phyloP scores from a whole-genome alignment of 116 monocot species.

The Dioscorea cayenensis region DNA sequence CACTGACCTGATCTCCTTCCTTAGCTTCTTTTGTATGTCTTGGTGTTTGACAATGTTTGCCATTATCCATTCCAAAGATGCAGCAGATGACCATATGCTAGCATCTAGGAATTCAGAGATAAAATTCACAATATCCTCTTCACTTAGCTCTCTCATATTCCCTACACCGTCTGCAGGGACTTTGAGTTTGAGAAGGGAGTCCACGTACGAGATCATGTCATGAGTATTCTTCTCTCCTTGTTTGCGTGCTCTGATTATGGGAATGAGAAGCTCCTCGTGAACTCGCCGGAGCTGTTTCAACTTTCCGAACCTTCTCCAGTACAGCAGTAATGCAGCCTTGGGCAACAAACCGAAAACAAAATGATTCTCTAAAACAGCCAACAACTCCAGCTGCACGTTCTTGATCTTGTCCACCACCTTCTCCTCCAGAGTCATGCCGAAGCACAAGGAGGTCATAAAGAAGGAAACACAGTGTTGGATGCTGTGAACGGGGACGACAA shows the following conservation, averaged over 20 bases:
- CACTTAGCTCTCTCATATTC: constrained; percentile 8
- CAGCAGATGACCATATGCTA: constrained; percentile 17
- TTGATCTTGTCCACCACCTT: constrained; percentile 11
- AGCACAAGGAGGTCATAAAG: constrained; percentile 17
- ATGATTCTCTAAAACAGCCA: neutral
- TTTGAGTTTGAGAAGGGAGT: constrained; percentile 22
- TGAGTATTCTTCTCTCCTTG: neutral
- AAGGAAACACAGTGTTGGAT: constrained; percentile 17
- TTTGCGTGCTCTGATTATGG: constrained; percentile 13
- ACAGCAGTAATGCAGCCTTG: constrained; percentile 2
- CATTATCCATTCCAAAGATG: constrained; percentile 29
- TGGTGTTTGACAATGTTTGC: constrained; percentile 25
- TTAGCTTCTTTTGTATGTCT: constrained; percentile 13
- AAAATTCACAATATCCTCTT: constrained; percentile 24
- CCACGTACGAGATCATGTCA: constrained; percentile 17
- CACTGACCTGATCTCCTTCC: constrained; percentile 5
- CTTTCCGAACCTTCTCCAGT: constrained; percentile 4
- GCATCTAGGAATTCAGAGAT: constrained; percentile 29
- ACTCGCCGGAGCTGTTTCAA: neutral
- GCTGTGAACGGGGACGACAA: constrained; percentile 3
- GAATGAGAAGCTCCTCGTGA: constrained; percentile 15
- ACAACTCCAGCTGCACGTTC: neutral
- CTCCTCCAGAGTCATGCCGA: constrained; percentile 21
- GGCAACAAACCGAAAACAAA: constrained; percentile 11
- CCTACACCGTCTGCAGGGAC: constrained; percentile 6